Base-by-base conservation (phyloP, 169 alveolate genomes). In the Plasmodium gallinaceum region DNA sequence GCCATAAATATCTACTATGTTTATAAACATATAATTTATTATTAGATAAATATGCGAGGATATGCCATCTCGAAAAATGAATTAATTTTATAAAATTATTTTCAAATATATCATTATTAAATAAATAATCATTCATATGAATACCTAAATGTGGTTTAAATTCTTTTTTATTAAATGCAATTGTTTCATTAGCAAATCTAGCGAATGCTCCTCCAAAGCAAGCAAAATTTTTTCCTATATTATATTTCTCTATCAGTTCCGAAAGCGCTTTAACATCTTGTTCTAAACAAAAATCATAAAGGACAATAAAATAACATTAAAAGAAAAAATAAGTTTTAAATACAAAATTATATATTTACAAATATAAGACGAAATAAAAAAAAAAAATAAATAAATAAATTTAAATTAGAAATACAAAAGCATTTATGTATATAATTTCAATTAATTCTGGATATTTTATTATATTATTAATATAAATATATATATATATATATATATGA, bases 11-110 rank as follows among this genome's bases (percentile, higher is more conserved):
- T 16, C 85, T 37, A 43, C 83, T 68, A 54, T 80, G 85, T 18
- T 54, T 80, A 42, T 66, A 80, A 12, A 66, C 72, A 65, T 80
- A 80, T 3, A 80, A 12, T 45, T 66, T 66, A 26, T 66, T 65
- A 51, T 80, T 68, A 5, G 90, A 80, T 45, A 80, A 60, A 14
- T 80, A 80, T 20, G 66, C 70, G 7, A 80, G 73, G 14, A 80
- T 80, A 52, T 80, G 90, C 90, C 90, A 80, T 52, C 90, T 65
- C 18, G 90, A 80, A 60, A 80, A 80, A 37, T 65, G 7, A 12
- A 80, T 80, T 16, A 80, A 42, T 20, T 80, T 80, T 10, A 80
- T 80, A 32, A 2, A 46, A 66, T 80, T 66, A 18, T 45, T 26
- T 7, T 54, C 45, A 18, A 80, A 80, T 22, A 80, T 37, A 32